Base-by-base conservation (phyloP, 371 early-diverging fungal species). In the Syncephalis plumigaleata region DNA sequence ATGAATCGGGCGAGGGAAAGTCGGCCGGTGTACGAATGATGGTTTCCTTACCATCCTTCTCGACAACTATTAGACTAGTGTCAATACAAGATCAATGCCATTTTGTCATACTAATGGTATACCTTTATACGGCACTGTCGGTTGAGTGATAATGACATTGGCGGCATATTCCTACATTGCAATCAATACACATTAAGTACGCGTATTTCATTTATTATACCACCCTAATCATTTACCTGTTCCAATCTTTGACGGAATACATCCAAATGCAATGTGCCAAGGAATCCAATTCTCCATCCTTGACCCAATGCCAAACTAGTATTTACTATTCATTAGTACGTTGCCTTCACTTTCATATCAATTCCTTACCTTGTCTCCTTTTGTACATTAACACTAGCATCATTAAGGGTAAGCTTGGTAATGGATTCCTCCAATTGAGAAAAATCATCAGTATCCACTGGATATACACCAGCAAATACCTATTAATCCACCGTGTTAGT, bases 251-350 rank as follows among this genome's bases (percentile, higher is more conserved):
- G 91, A 22, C 85, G 66, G 56, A 97, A 95, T 15, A 97, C 96
- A 57, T 97, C 98, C 95, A 95, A 88, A 48, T 94, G 96, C 25
- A 97, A 56, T 0, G 90, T 92, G 3, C 96, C 98, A 51, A 94
- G 55, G 50, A 97, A 97, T 1, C 98, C 98, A 17, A 97, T 67
- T 18, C 98, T 75, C 79, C 90, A 97, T 1, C 98, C 98, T 65
- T 91, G 95, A 1, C 98, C 98, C 15, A 97, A 53, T 13, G 93
- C 86, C 40, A 64, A 67, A 55, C 80, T 77, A 38, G 21, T 9
- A 13, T 36, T 23, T 51, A 0, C 15, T 18, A n/a, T 2, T 27
- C 4, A 26, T 15, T 25, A 45, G 26, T 15, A 45, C 16, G n/a
- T 17, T 16, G 4, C 26, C 23, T 15, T n/a, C 1, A 3, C 17